These are phyloP conservation scores for Chrysosporium keratinophilum DNA, from an alignment of 2,329 filamentous ascomycete species.

Conservation along the genomic window DNA sequence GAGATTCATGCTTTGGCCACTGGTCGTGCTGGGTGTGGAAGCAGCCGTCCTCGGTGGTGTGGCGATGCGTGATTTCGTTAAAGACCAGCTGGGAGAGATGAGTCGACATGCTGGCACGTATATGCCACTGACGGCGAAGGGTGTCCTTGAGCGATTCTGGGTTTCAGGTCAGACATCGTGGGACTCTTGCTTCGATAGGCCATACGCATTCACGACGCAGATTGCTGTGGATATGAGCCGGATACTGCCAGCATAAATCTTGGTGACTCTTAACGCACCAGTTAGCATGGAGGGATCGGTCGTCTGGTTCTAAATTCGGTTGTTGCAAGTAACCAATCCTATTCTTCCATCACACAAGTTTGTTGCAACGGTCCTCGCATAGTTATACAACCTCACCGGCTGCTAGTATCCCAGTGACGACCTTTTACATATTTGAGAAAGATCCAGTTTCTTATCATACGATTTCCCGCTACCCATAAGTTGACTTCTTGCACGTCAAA, in stretches of 20 bases:
- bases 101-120: conserved; percentile 23
- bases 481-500: no score
- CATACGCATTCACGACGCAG: conserved; percentile 23
- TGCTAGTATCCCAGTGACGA: no score
- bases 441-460: no score
- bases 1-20: conserved; percentile 28
- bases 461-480: no score
- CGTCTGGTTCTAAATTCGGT: no score
- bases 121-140: conserved; percentile 25
- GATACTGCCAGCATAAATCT: neutral
- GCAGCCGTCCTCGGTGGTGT: conserved; percentile 21
- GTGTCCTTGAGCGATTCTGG: conserved; percentile 30
- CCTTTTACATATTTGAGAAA: no score
- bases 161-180: conserved; percentile 24
- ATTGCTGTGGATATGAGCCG: conserved; percentile 5
- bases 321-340: no score
- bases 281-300: neutral
- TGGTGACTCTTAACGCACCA: conserved; percentile 6
- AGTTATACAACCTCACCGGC: no score
- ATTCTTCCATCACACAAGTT: no score
- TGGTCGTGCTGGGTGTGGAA: conserved; percentile 30
- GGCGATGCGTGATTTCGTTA: conserved; percentile 23
- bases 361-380: no score
- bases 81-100: conserved; percentile 21
- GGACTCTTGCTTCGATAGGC: conserved; percentile 33